These are phyloP conservation scores for Xylona heveae DNA, from an alignment of 495 filamentous ascomycete species.

Conservation along the genomic window DNA sequence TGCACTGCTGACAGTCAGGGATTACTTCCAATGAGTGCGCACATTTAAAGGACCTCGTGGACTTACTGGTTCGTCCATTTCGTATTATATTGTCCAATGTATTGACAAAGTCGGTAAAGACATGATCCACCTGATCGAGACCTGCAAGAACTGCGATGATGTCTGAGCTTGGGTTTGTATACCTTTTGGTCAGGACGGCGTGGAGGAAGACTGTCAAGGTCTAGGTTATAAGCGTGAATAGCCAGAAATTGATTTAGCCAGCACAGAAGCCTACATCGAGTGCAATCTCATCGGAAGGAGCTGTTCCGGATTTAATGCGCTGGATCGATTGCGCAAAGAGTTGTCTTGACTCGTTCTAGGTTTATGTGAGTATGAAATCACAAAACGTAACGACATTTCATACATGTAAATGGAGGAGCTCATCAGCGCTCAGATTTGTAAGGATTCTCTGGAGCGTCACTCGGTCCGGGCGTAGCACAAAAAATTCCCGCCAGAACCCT, in stretches of 20 bases:
- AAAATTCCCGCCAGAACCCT: conserved; percentile 94
- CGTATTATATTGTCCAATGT: conserved; percentile 63
- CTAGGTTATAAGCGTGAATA: conserved; percentile 30
- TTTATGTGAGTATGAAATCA: background rate
- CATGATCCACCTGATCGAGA: conserved; percentile 62
- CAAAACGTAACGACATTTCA: conserved; percentile 1
- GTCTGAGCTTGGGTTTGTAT: conserved; percentile 89
- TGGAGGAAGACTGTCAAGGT: conserved; percentile 80
- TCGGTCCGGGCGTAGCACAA: conserved; percentile 62
- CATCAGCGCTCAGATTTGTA: conserved; percentile 42
- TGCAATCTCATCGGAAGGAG: conserved; percentile 52
- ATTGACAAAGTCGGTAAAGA: conserved; percentile 75
- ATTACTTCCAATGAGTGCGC: too few relatives aligned
- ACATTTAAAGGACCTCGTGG: conserved; percentile 3
- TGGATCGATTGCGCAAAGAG: conserved; percentile 54
- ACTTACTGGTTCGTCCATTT: conserved; percentile 49
- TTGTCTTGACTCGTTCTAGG: conserved; percentile 52
- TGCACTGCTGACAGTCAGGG: conserved; percentile 29
- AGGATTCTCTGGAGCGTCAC: conserved; percentile 42
- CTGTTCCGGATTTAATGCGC: conserved; percentile 38
- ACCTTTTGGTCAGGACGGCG: conserved; percentile 63
- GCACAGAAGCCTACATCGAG: conserved; percentile 49
- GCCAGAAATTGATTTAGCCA: conserved; percentile 2
- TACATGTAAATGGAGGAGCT: conserved; percentile 55
- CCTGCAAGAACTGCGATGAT: conserved; percentile 79